phyloP scores from a whole-genome alignment of 1,284 basidiomycete species.

The Violaceomyces palustris region DNA sequence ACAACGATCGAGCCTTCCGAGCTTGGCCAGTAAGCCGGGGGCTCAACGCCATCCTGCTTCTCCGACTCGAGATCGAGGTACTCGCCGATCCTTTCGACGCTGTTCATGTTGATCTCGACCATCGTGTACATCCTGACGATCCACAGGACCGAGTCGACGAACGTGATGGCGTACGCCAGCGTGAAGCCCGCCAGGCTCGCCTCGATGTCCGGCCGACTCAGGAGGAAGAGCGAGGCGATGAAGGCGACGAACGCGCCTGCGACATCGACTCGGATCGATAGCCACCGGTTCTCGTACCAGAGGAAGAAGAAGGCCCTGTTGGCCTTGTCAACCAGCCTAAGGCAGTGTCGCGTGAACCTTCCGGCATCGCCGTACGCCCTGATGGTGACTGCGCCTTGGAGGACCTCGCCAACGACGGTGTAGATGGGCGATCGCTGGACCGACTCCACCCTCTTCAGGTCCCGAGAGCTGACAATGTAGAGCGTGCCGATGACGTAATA shows the following conservation, averaged over 20 bases:
- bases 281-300: conserved; percentile 60
- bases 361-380: conserved; percentile 79
- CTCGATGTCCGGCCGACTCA: conserved; percentile 54
- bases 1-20: conserved; percentile 44
- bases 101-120: conserved; percentile 53
- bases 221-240: conserved; percentile 56
- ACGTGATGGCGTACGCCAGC: conserved; percentile 46
- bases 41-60: conserved; percentile 31
- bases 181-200: conserved; percentile 49
- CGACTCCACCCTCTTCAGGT: conserved; percentile 51
- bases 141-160: conserved; percentile 63
- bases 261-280: conserved; percentile 50
- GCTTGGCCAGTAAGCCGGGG: conserved; percentile 52
- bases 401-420: conserved; percentile 59
- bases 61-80: conserved; percentile 45
- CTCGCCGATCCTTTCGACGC: conserved; percentile 52
- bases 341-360: conserved; percentile 62
- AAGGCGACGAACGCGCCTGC: conserved; percentile 45
- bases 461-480: conserved; percentile 49
- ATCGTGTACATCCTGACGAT: conserved; percentile 46
- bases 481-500: conserved; percentile 47
- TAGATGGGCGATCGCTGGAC: conserved; percentile 50
- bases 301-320: conserved; percentile 50
- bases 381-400: conserved; percentile 74
- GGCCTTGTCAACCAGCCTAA: conserved; percentile 56